Base-by-base conservation (phyloP, 345 rosid species). In the Pistacia integerrima region DNA sequence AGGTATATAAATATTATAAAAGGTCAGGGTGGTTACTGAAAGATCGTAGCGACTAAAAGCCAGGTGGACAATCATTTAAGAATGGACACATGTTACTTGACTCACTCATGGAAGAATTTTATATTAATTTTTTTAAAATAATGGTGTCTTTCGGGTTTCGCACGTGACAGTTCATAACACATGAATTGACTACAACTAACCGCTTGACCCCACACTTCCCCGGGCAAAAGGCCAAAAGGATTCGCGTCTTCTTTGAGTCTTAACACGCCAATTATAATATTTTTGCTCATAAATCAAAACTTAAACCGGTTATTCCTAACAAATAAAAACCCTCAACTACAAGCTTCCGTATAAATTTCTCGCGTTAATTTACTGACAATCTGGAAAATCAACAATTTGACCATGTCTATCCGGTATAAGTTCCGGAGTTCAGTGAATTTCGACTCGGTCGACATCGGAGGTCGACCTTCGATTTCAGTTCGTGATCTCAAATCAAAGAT, bases 401-500 rank as follows among this genome's bases (percentile, higher is more conserved):
- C 65, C 63, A 85, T 85, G 88, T 70, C 86, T 11, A 62, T 85
- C 16, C 83, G 81, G 7, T 85, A 79, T 77, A 81, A 82, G 79
- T 83, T 85, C 81, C 67, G 88, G 74, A 85, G 86, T 82, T 76
- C 83, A 25, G 48, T 64, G 59, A 46, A 72, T 61, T 83, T 76
- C 61, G 86, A 85, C 58, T 74, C 82, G 38, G 79, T 85, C 48
- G 83, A 81, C 74, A 81, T 85, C 58, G 85, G 75, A 8, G 83
- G 80, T 49, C 78, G 36, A 20, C 66, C 82, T 64, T 85, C 82
- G n/a, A 81, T 85, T 69, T 85, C 86, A 8, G 33, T 85, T 69
- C 57, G 80, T 30, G 85, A 83, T 77, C 88, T 85, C 70, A 85
- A 83, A 75, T 77, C 82, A 22, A 83, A 76, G 77, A 72, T 85